Base-by-base conservation (phyloP, 306 rosid species). In the Astragalus membranaceus region DNA sequence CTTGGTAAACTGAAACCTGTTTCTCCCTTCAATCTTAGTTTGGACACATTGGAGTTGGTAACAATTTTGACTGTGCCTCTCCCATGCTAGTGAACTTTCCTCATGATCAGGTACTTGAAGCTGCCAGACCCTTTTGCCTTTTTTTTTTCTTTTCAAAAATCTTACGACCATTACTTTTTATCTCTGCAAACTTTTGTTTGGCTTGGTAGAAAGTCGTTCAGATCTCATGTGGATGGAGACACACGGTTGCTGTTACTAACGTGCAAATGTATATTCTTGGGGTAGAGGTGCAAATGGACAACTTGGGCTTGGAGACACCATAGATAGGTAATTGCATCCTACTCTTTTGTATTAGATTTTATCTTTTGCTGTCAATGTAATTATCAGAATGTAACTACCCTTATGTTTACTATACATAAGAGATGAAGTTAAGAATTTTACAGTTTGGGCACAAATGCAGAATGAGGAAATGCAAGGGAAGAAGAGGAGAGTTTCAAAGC, bases 231-330 rank as follows among this genome's bases (percentile, higher is more conserved):
- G 98, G 97, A 47, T 93, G 97, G 98, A 88, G 97, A 69, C 98
- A 90, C 79, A 88, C 96, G 0, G 73, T 88, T 61, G 97, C 94
- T 62, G 80, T 93, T 32, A 87, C 98, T 39, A 88, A 64, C 77
- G 53, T 37, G 80, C 75, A 67, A 88, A 88, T 83, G 90, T 93
- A 67, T 93, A 82, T 82, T 90, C 97, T 37, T 93, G 98, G 98
- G 98, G 98, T 64, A 88, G 98, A 75, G 98, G 98, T 55, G 88
- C 97, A 71, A 93, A 88, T 84, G 98, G 98, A 61, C 98, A 93
- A 81, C 98, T 93, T 68, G 98, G 98, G 63, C 90, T 84, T 76
- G 97, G 96, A 5, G 89, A 88, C 77, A 84, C 85, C 44, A 61
- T 80, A 72, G 97, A 93, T 75, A 30, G 96, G 98, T 93, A 86